Evolutionary conservation across 169 alveolate genomes (phyloP), one percentile per base, ranked within the genome.

Genomic region (Plasmodium cynomolgi): DNA sequence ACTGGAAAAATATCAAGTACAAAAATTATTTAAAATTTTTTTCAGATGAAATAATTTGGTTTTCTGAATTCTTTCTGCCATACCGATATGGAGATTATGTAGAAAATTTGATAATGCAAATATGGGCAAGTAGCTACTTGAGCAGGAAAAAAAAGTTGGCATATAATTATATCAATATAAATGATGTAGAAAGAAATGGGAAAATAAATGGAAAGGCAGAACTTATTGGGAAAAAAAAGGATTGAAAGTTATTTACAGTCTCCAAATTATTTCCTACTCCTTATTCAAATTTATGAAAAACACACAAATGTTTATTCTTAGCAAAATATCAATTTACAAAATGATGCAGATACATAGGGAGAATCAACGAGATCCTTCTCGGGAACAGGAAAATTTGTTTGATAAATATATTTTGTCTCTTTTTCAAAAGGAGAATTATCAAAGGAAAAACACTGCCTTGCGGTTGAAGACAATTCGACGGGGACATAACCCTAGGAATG

Each of bases 161-260:
- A 20, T 85, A 85, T 74, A 85, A 85, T 85, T 85, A 85, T 37
- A 85, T 75, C 20, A 85, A 85, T 54, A 85, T 75, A 85, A 85
- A 85, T 85, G 68, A 85, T 47, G 85, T 85, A n/a, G 84, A 85
- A 74, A 73, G 68, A 17, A 77, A 75, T 34, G 79, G 31, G 6
- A 85, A 85, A 85, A 85, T 85, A 33, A 56, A 85, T 47, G 93
- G 93, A 34, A 85, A 85, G 37, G 39, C 84, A 15, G 93, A 85
- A 85, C 62, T 85, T 37, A 73, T 73, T 74, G 85, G 93, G 15
- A 85, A 75, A 75, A 85, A 56, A 85, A 85, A 75, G 85, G 93
- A 85, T 50, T 75, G 34, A 85, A 85, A 85, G 80, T 85, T 13
- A 75, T 85, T 74, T 85, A 85, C 58, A 74, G 82, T n/a, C 81